A percentile compares a stretch with the other conserved stretches of the same genome.
Conservation (phyloP, 208 protist genomes). For the Naegleria fowleri region DNA sequence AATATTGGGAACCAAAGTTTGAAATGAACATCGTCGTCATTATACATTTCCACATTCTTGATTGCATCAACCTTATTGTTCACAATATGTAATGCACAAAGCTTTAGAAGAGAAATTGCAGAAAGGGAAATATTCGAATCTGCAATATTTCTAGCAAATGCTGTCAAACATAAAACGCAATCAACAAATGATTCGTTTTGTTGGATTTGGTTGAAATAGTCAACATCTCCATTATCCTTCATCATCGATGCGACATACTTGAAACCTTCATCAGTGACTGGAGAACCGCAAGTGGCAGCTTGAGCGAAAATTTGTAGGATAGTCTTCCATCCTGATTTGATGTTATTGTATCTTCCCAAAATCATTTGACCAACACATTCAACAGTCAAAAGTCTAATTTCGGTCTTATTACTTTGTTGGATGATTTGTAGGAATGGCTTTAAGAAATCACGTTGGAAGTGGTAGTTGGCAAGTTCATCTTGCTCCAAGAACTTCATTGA, state of each 20-base stretch:
- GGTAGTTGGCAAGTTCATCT: conserved; percentile 67
- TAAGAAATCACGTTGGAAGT: conserved; percentile 82
- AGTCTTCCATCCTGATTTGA: conserved; percentile 72
- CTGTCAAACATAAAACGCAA: not conserved
- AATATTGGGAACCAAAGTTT: conserved; percentile 24
- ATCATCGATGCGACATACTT: not conserved
- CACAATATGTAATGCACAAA: not conserved
- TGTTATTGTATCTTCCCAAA: conserved; percentile 43
- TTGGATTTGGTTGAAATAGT: not conserved
- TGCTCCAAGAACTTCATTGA: conserved; percentile 75
- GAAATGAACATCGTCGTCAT: not conserved
- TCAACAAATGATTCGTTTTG: conserved; percentile 9
- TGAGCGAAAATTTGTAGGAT: conserved; percentile 56
- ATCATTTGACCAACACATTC: conserved; percentile 58
- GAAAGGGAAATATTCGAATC: not conserved
- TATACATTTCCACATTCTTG: not conserved
- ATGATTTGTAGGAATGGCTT: conserved; percentile 76
- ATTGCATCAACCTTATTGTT: not conserved
- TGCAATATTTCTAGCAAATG: not conserved
- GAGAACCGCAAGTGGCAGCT: conserved; percentile 42
- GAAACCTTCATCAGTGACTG: conserved; percentile 10
- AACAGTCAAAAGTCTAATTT: conserved; percentile 33
- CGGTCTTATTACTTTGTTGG: conserved; percentile 3
- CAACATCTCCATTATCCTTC: not conserved
- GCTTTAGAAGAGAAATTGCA: not conserved